A percentile compares a stretch with the other conserved stretches of the same genome.
These are phyloP conservation scores for Cyberlindnera subsufficiens DNA, from an alignment of 805 yeast genomes.

Conservation along the genomic window DNA sequence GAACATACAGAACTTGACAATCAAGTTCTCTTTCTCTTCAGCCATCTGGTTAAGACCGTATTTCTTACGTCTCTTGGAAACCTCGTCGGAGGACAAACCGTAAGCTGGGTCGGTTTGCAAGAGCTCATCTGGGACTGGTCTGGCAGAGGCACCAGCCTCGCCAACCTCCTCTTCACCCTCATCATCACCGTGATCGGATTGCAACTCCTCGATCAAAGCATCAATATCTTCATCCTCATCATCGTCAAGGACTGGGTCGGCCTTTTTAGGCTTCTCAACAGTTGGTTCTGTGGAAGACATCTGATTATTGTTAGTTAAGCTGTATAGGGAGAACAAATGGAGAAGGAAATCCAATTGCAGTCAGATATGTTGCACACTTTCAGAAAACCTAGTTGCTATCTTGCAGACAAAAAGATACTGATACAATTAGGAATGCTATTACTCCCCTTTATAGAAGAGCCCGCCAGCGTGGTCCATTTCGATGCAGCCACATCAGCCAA, in stretches of 20 bases:
- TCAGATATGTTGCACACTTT: neutral
- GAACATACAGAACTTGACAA: conserved; percentile 78
- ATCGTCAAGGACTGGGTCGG: conserved; percentile 42
- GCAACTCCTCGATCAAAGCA: conserved; percentile 72
- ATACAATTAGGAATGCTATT: neutral
- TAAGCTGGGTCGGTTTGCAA: conserved; percentile 73
- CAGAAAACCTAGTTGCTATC: neutral
- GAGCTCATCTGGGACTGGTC: conserved; percentile 81
- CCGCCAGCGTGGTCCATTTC: too few species aligned
- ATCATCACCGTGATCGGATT: conserved; percentile 53
- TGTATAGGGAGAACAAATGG: neutral
- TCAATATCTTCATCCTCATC: conserved; percentile 67
- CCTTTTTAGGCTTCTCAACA: conserved; percentile 46
- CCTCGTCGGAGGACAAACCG: conserved; percentile 80
- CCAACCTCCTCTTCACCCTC: conserved; percentile 40
- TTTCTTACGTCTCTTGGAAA: conserved; percentile 78
- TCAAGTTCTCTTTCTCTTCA: conserved; percentile 76
- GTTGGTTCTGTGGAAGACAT: conserved; percentile 41
- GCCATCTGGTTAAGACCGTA: conserved; percentile 88
- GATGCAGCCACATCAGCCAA: neutral
- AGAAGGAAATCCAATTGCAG: neutral
- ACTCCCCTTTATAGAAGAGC: too few species aligned
- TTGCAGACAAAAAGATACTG: neutral
- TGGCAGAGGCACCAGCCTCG: conserved; percentile 51
- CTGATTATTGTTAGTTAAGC: conserved; percentile 11